A percentile compares a stretch with the other conserved stretches of the same genome.
phyloP scores from a whole-genome alignment of 495 filamentous ascomycete species.

The Trichoderma asperelloides region DNA sequence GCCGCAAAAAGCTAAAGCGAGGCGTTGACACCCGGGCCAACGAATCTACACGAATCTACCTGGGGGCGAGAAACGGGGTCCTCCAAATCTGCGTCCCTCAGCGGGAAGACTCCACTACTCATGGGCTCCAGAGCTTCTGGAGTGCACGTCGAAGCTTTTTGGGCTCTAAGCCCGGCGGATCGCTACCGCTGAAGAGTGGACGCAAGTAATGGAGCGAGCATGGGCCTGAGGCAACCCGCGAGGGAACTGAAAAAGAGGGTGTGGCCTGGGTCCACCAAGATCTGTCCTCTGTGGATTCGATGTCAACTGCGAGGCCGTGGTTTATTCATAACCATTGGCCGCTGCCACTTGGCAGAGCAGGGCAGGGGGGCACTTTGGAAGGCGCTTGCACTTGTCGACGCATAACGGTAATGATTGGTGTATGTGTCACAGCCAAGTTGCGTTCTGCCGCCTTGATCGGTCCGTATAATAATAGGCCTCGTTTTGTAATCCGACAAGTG shows the following conservation, averaged over 20 bases:
- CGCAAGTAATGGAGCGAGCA: neutral
- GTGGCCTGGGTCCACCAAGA: slow-evolving; percentile 1
- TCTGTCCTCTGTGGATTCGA: slow-evolving; percentile 1
- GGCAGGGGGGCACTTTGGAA: neutral
- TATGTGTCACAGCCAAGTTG: neutral
- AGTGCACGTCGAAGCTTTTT: slow-evolving; percentile 7
- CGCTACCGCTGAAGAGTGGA: slow-evolving; percentile 4
- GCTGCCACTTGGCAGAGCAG: neutral
- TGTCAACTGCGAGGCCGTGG: neutral
- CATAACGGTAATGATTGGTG: neutral
- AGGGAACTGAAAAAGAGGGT: neutral
- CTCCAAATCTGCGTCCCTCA: slow-evolving; percentile 5
- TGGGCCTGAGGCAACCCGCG: neutral
- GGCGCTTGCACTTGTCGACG: neutral
- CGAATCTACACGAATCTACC: slow-evolving; percentile 2
- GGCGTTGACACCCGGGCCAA: neutral
- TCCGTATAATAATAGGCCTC: neutral
- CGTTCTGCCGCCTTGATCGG: neutral
- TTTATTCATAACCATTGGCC: neutral
- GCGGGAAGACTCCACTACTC: slow-evolving; percentile 5
- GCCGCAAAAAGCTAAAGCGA: slow-evolving; percentile 5
- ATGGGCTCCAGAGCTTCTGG: slow-evolving; percentile 8
- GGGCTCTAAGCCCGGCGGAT: neutral
- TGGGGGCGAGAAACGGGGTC: slow-evolving; percentile 7
- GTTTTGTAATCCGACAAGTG: neutral